Evolutionary conservation across 78 protist genomes (phyloP).

Genomic region (Polysphondylium violaceum): DNA sequence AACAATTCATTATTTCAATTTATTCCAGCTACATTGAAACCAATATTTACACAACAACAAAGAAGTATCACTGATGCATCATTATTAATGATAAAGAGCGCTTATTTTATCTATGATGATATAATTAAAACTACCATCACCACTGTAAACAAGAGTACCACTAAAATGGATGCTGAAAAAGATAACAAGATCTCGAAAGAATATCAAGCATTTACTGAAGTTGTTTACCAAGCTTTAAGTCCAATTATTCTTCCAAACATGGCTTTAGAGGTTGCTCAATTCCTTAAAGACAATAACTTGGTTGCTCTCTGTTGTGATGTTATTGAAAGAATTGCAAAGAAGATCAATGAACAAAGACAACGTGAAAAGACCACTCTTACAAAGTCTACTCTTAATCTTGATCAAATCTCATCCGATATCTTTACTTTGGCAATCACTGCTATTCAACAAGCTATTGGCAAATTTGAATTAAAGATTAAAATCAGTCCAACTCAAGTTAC

Average conservation of each 20-base stretch:
- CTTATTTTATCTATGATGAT: neutral
- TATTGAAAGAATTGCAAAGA: slow-evolving; percentile 11
- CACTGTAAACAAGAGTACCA: neutral
- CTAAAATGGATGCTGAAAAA: slow-evolving; percentile 13
- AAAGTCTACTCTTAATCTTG: neutral
- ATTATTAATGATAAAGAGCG: slow-evolving; percentile 9
- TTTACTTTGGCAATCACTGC: too few relatives aligned
- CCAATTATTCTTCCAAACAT: neutral
- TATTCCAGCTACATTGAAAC: neutral
- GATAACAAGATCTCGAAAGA: slow-evolving; percentile 16
- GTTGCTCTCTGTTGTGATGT: slow-evolving; percentile 8
- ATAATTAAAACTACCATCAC: neutral
- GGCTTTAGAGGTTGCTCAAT: slow-evolving; percentile 13
- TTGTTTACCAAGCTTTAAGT: neutral
- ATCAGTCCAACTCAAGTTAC: neutral
- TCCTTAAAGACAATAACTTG: slow-evolving; percentile 2
- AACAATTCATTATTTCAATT: neutral
- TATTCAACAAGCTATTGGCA: neutral
- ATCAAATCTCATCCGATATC: neutral
- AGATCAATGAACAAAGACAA: slow-evolving; percentile 12
- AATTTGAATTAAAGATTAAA: neutral
- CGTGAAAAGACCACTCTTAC: neutral
- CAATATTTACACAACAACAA: neutral
- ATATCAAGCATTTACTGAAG: neutral
- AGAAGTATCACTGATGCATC: neutral